Percentiles rank a stretch among this genome's conserved stretches.
phyloP scores from a whole-genome alignment of 495 filamentous ascomycete species.

The Penicillium cataractarum region DNA sequence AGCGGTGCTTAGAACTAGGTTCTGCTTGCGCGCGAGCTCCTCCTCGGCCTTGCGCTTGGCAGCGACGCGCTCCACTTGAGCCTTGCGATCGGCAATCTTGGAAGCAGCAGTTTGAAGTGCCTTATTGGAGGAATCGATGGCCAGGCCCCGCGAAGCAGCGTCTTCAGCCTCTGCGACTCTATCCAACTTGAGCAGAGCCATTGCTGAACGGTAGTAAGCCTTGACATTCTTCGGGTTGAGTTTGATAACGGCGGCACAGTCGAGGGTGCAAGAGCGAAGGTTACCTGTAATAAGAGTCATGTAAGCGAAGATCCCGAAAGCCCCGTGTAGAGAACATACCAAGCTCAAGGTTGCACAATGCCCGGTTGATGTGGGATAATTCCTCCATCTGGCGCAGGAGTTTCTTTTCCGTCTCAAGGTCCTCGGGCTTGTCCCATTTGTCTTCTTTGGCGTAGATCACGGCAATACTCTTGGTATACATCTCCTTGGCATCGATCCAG shows the following conservation, averaged over 20 bases:
- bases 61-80: slow-evolving; percentile 37
- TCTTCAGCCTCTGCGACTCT: slow-evolving; percentile 77
- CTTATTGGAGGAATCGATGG: slow-evolving; percentile 64
- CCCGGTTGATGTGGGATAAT: slow-evolving; percentile 80
- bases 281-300: slow-evolving; percentile 57
- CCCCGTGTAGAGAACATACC: slow-evolving; percentile 44
- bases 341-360: slow-evolving; percentile 80
- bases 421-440: slow-evolving; percentile 48
- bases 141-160: slow-evolving; percentile 69
- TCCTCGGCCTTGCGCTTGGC: slow-evolving; percentile 51
- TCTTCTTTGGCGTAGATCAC: slow-evolving; percentile 65
- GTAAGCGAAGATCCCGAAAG: slow-evolving; percentile 8
- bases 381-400: slow-evolving; percentile 67
- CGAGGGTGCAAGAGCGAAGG: slow-evolving; percentile 78
- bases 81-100: slow-evolving; percentile 58
- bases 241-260: slow-evolving; percentile 78
- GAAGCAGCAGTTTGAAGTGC: slow-evolving; percentile 56
- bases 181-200: slow-evolving; percentile 73
- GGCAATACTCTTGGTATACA: slow-evolving; percentile 81
- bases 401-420: slow-evolving; percentile 56
- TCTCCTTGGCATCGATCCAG: slow-evolving; percentile 86
- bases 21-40: slow-evolving; percentile 57
- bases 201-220: slow-evolving; percentile 81
- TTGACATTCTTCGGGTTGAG: slow-evolving; percentile 82
- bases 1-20: slow-evolving; percentile 65